These are phyloP conservation scores for Sutorius eximius DNA, from an alignment of 1,284 basidiomycete genomes.

Conservation along the genomic window DNA sequence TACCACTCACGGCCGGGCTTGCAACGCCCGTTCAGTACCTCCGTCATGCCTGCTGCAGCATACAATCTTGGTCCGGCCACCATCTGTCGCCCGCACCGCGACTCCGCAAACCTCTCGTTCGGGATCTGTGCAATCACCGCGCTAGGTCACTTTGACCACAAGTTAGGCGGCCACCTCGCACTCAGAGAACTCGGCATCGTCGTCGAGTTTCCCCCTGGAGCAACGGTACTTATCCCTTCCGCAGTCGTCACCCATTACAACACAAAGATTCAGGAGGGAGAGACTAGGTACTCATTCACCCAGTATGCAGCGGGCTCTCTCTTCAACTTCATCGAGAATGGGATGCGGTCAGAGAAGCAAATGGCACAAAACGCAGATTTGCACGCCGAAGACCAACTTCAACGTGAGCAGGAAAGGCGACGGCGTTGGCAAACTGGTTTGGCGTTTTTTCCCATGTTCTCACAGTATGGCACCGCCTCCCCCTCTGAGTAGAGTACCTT, in stretches of 20 bases:
- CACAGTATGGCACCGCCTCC: no score
- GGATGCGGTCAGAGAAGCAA: neutral
- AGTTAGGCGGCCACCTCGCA: conserved; percentile 8
- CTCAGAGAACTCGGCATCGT: conserved; percentile 8
- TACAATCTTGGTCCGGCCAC: conserved; percentile 9
- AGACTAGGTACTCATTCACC: conserved; percentile 12
- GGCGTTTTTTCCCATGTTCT: no score
- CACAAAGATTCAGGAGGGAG: neutral
- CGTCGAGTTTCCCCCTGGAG: conserved; percentile 14
- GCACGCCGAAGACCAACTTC: no score
- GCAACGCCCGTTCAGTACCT: neutral
- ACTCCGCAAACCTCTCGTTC: conserved; percentile 9
- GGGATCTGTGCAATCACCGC: conserved; percentile 15
- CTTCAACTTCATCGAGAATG: conserved; percentile 4
- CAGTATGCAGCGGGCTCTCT: conserved; percentile 16
- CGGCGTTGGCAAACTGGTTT: no score
- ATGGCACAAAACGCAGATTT: no score
- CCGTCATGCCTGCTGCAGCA: conserved; percentile 3
- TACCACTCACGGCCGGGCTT: no score
- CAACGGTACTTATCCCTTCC: conserved; percentile 7
- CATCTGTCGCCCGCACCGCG: neutral
- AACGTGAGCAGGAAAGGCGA: no score
- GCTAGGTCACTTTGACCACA: conserved; percentile 1
- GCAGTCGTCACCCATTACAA: conserved; percentile 11
- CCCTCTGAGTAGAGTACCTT: no score